These are phyloP conservation scores for Neofusicoccum kwambonambiense DNA, from an alignment of 2,329 filamentous ascomycete genomes.

Conservation along the genomic window DNA sequence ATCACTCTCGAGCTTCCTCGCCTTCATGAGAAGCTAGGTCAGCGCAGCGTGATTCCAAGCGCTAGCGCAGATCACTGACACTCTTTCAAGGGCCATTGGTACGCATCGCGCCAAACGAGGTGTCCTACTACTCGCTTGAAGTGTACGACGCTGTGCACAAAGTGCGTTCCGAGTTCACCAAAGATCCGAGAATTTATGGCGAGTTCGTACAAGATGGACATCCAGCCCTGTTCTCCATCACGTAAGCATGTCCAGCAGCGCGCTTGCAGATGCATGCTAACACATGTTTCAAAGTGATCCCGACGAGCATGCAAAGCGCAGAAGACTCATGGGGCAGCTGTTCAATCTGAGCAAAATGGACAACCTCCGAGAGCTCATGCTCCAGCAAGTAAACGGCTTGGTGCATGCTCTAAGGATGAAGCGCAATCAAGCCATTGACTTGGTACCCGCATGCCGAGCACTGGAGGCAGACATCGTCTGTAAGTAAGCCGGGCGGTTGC, in stretches of 20 bases:
- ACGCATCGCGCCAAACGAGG: slow-evolving; percentile 48
- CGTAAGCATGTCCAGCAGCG: neutral
- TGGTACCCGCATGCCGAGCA: neutral
- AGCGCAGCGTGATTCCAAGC: neutral
- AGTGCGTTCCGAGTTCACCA: neutral
- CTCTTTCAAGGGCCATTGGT: slow-evolving; percentile 41
- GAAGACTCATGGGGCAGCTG: slow-evolving; percentile 5
- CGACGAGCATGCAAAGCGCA: slow-evolving; percentile 1
- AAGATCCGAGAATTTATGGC: neutral
- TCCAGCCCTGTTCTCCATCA: slow-evolving; percentile 2
- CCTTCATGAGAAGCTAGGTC: slow-evolving; percentile 1
- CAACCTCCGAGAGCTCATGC: neutral
- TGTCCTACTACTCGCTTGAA: slow-evolving; percentile 43
- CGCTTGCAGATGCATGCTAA: no score
- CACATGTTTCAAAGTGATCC: neutral
- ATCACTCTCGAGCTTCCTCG: slow-evolving; percentile 2
- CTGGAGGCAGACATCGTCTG: slow-evolving; percentile 3
- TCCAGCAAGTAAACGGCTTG: neutral
- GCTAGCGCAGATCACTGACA: neutral
- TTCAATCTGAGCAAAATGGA: slow-evolving; percentile 8
- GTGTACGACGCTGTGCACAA: slow-evolving; percentile 8
- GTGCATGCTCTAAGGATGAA: neutral
- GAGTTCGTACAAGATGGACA: slow-evolving; percentile 2
- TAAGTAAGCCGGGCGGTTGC: neutral
- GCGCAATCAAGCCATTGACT: neutral